A percentile compares a stretch with the other conserved stretches of the same genome.
These are phyloP conservation scores for Cinnamomum micranthum DNA, from an alignment of 164 flowering plant genomes.

Conservation along the genomic window DNA sequence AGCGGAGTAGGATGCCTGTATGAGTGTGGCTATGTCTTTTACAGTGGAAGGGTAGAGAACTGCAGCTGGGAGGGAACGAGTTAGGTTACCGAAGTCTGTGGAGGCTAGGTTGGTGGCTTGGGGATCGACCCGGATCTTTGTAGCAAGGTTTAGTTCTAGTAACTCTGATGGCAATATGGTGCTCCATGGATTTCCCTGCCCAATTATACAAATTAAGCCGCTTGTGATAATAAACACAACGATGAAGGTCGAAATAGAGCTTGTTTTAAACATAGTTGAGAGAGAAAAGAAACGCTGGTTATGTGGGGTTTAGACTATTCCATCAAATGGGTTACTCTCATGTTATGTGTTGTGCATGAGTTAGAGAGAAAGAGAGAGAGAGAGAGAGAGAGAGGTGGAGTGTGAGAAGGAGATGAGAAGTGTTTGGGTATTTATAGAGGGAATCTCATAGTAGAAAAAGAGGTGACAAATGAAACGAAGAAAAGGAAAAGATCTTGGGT, in stretches of 20 bases:
- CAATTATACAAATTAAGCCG: constrained; percentile 26
- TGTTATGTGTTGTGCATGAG: not conserved
- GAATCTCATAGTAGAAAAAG: constrained; percentile 19
- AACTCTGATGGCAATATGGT: constrained; percentile 23
- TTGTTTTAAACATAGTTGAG: constrained; percentile 25
- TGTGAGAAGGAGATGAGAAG: not conserved
- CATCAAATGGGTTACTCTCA: not conserved
- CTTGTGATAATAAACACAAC: constrained; percentile 16
- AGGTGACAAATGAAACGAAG: too few relatives aligned
- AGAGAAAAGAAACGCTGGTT: constrained; percentile 11
- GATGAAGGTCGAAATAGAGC: constrained; percentile 12
- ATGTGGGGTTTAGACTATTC: not conserved
- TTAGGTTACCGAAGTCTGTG: constrained; percentile 56
- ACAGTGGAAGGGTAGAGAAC: constrained; percentile 59
- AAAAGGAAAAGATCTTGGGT: constrained; percentile 22
- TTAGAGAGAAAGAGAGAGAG: not conserved
- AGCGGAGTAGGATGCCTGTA: constrained; percentile 31
- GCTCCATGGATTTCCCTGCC: constrained; percentile 27
- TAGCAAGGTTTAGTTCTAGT: constrained; percentile 25
- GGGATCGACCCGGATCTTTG: constrained; percentile 29
- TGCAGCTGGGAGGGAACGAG: constrained; percentile 30
- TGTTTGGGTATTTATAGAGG: not conserved
- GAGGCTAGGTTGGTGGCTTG: constrained; percentile 36
- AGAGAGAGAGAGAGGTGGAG: not conserved
- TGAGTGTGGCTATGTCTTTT: constrained; percentile 40